These are phyloP conservation scores for Chrysosphaeria jannelii DNA, from an alignment of 2,329 filamentous ascomycete genomes.

Conservation along the genomic window DNA sequence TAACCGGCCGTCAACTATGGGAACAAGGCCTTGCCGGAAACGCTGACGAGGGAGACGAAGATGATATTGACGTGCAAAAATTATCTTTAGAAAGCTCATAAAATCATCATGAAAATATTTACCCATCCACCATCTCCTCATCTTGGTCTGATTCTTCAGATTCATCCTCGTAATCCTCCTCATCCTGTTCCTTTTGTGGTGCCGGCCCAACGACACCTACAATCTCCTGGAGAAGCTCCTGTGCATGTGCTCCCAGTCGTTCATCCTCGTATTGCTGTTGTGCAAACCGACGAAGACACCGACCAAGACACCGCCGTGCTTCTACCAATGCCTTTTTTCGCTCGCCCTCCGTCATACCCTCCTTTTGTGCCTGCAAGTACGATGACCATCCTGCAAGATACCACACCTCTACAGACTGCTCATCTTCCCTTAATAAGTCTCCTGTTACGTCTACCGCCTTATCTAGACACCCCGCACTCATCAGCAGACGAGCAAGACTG, in stretches of 20 bases:
- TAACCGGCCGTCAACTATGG: slow-evolving; percentile 53
- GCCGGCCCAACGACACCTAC: slow-evolving; percentile 32
- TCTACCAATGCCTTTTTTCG: slow-evolving; percentile 36
- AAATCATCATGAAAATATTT: background rate
- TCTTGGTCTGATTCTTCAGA: slow-evolving; percentile 14
- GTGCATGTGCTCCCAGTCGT: slow-evolving; percentile 41
- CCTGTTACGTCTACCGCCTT: slow-evolving; percentile 69
- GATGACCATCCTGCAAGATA: slow-evolving; percentile 90
- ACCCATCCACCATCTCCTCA: slow-evolving; percentile 6
- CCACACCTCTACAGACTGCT: slow-evolving; percentile 84
- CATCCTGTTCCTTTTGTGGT: slow-evolving; percentile 16
- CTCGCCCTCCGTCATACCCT: slow-evolving; percentile 14
- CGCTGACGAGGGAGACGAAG: slow-evolving; percentile 34
- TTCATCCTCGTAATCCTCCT: slow-evolving; percentile 21
- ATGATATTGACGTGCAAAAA: no score
- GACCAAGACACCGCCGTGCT: slow-evolving; percentile 56
- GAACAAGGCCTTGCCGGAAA: slow-evolving; percentile 41
- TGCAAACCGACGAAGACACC: slow-evolving; percentile 51
- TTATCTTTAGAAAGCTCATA: background rate
- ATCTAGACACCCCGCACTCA: slow-evolving; percentile 68
- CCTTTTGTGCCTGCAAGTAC: slow-evolving; percentile 46
- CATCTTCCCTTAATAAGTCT: slow-evolving; percentile 60
- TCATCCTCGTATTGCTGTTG: slow-evolving; percentile 65
- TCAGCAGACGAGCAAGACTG: slow-evolving; percentile 53
- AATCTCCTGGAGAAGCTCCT: slow-evolving; percentile 35